Percentiles rank a stretch among this genome's conserved stretches.
These are phyloP conservation scores for Mucor racemosus DNA, from an alignment of 371 early-diverging fungal species.

Conservation along the genomic window DNA sequence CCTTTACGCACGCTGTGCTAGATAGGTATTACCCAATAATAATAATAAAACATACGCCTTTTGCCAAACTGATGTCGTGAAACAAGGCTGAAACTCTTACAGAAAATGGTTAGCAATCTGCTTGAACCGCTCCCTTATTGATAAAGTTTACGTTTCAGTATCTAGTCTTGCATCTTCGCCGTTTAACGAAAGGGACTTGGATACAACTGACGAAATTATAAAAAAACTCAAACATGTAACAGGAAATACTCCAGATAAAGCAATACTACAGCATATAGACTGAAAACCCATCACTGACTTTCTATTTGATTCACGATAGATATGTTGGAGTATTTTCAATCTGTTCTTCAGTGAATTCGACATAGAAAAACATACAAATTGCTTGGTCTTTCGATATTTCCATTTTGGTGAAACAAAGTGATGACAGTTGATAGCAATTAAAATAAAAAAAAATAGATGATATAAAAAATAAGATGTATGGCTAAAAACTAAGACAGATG, in stretches of 20 bases:
- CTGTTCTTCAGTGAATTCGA: slow-evolving; percentile 19
- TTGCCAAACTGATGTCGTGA: too few species aligned
- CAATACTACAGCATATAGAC: slow-evolving; percentile 25
- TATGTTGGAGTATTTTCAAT: slow-evolving; percentile 22
- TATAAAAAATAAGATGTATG: too few species aligned
- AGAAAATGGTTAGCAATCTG: slow-evolving; percentile 22
- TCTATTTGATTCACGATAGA: slow-evolving; percentile 28
- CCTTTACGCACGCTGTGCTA: too few species aligned
- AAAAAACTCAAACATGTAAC: slow-evolving; percentile 25
- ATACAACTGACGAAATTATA: slow-evolving; percentile 26
- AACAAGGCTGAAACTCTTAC: slow-evolving; percentile 13
- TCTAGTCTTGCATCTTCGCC: slow-evolving; percentile 23
- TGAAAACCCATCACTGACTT: slow-evolving; percentile 23
- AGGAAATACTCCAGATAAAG: slow-evolving; percentile 29
- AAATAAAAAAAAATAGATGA: too few species aligned
- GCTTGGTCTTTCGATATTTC: slow-evolving; percentile 6
- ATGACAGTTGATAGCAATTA: too few species aligned
- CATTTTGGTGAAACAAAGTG: too few species aligned
- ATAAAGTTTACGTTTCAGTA: slow-evolving; percentile 22
- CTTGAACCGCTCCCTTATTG: slow-evolving; percentile 24
- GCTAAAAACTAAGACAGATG: too few species aligned
- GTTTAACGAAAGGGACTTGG: slow-evolving; percentile 26
- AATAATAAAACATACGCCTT: too few species aligned
- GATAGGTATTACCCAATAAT: too few species aligned
- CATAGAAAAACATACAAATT: slow-evolving; percentile 24